Conservation (phyloP, 345 rosid genomes). For the Hirschfeldia incana region DNA sequence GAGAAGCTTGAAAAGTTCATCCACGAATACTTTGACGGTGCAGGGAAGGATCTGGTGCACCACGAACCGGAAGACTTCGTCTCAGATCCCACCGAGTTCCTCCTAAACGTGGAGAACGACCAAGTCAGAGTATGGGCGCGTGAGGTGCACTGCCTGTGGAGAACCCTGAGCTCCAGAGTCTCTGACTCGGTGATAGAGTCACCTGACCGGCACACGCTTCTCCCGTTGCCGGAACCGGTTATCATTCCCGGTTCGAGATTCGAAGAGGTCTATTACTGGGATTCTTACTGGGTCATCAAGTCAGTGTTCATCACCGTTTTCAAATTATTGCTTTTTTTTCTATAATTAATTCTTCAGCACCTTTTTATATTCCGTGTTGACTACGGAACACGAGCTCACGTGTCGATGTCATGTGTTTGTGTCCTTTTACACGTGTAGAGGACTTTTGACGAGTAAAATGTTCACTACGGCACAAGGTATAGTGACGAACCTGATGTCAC, state of each 20-base stretch:
- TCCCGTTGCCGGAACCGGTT: conserved; percentile 67
- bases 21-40: conserved; percentile 43
- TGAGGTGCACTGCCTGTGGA: conserved; percentile 83
- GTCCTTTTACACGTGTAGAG: conserved; percentile 52
- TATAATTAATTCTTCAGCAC: neutral
- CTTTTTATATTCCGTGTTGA: conserved; percentile 24
- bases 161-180: conserved; percentile 58
- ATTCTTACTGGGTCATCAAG: conserved; percentile 94
- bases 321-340: neutral
- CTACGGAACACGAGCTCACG: conserved; percentile 7
- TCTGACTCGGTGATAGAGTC: conserved; percentile 50
- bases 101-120: conserved; percentile 65
- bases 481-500: conserved; percentile 68
- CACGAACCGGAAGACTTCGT: conserved; percentile 63
- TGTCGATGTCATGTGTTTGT: conserved; percentile 6
- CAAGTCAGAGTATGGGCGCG: conserved; percentile 78
- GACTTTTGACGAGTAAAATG: conserved; percentile 88
- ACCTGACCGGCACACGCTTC: conserved; percentile 71
- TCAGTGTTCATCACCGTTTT: conserved; percentile 27
- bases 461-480: conserved; percentile 68
- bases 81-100: conserved; percentile 61
- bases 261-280: conserved; percentile 93
- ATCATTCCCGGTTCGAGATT: conserved; percentile 87
- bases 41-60: conserved; percentile 59
- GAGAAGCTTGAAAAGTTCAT: conserved; percentile 39